A percentile compares a stretch with the other conserved stretches of the same genome.
phyloP scores from a whole-genome alignment of 2,329 filamentous ascomycete genomes.

The Diplodia seriata region DNA sequence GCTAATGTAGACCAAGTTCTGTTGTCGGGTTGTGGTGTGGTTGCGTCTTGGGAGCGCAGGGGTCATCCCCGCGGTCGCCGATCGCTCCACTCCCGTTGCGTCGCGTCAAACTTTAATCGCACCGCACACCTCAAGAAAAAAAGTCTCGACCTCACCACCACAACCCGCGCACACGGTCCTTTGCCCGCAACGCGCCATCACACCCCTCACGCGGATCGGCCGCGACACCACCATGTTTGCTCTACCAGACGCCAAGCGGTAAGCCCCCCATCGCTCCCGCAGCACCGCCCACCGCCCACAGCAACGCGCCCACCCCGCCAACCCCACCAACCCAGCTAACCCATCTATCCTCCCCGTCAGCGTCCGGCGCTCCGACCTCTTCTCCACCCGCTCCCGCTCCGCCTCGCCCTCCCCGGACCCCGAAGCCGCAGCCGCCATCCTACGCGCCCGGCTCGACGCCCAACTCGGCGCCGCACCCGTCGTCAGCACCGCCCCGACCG shows the following conservation, averaged over 20 bases:
- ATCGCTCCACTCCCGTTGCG: constrained; percentile 10
- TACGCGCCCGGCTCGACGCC: constrained; percentile 10
- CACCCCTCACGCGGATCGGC: not conserved
- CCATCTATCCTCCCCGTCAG: not conserved
- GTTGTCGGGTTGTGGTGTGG: not conserved
- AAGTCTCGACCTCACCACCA: not conserved
- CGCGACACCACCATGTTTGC: not conserved
- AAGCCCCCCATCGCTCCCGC: not conserved
- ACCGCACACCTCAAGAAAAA: constrained; percentile 7
- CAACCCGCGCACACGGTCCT: not conserved
- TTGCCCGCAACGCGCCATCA: not conserved
- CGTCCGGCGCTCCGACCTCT: constrained; percentile 27
- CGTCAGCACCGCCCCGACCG: not conserved
- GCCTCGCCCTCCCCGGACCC: not conserved
- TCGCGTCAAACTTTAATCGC: constrained; percentile 1
- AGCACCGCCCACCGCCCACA: not conserved
- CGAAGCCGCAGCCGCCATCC: constrained; percentile 1
- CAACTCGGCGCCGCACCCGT: not conserved
- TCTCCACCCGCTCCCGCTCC: constrained; percentile 1
- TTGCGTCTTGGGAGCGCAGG: not conserved
- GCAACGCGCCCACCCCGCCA: not conserved
- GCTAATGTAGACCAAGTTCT: no score
- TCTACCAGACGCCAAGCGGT: constrained; percentile 18
- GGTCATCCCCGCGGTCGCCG: not conserved
- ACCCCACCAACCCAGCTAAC: not conserved